Percentiles rank a stretch among this genome's conserved stretches.
These are phyloP conservation scores for Penicillium concentricum DNA, from an alignment of 2,329 filamentous ascomycete species.

Conservation along the genomic window DNA sequence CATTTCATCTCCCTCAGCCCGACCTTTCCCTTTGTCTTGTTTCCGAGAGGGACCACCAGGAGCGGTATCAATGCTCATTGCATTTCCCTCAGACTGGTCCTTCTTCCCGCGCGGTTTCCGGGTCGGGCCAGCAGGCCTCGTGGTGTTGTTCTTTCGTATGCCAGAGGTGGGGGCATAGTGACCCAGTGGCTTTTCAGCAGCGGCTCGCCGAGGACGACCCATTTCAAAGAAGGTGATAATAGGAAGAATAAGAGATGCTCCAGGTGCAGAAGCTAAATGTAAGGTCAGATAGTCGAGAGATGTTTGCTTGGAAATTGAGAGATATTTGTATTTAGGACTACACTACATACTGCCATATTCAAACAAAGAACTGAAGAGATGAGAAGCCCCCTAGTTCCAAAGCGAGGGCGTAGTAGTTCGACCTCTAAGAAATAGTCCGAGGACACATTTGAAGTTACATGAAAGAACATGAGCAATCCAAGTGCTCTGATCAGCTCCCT, in stretches of 20 bases:
- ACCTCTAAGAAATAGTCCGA: neutral
- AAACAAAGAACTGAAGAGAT: neutral
- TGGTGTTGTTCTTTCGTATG: neutral
- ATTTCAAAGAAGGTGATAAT: neutral
- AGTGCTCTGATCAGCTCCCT: neutral
- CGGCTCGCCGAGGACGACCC: neutral
- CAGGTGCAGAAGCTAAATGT: neutral
- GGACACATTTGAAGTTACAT: neutral
- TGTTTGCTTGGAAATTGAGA: neutral
- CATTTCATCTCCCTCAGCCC: neutral
- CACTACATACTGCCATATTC: too few relatives aligned
- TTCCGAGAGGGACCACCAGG: neutral
- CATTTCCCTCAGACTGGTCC: neutral
- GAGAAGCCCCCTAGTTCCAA: neutral
- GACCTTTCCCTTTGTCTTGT: too few relatives aligned
- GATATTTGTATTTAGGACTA: neutral
- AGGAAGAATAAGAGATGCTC: neutral
- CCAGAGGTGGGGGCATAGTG: neutral
- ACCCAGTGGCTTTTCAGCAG: neutral
- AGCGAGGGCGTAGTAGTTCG: too few relatives aligned
- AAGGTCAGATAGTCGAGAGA: neutral
- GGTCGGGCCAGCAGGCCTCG: rapidly evolving
- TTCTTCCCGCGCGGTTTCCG: neutral
- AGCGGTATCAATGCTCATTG: neutral
- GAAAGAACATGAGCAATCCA: neutral